A percentile compares a stretch with the other conserved stretches of the same genome.
These are phyloP conservation scores for Chalciporus pseudorubinellus DNA, from an alignment of 768 basidiomycete species.

Conservation along the genomic window DNA sequence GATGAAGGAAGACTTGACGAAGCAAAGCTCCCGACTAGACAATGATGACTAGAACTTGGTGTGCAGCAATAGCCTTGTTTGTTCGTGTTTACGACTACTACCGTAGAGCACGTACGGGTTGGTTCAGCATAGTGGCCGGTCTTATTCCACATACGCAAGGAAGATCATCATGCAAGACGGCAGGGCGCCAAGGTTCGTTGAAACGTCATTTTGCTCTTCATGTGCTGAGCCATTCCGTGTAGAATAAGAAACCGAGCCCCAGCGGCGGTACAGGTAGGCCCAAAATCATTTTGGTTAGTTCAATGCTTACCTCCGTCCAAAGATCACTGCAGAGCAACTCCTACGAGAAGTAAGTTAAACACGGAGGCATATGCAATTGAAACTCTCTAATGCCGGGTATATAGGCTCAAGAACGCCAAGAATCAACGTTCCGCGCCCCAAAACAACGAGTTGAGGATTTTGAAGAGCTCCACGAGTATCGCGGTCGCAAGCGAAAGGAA, in stretches of 20 bases:
- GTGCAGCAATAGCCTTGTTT: conserved; percentile 16
- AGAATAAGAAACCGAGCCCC: conserved; percentile 97
- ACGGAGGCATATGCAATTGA: not conserved
- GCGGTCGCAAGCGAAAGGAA: conserved; percentile 88
- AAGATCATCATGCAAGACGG: conserved; percentile 67
- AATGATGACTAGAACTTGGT: too few species aligned
- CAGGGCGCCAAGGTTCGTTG: conserved; percentile 65
- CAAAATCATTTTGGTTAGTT: not conserved
- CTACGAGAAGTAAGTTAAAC: conserved; percentile 72
- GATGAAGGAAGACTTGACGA: too few species aligned
- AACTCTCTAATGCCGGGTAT: conserved; percentile 1
- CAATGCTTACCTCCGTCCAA: conserved; percentile 20
- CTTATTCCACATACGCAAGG: not conserved
- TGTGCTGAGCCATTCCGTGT: conserved; percentile 6
- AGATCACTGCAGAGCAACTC: conserved; percentile 99
- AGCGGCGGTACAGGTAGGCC: conserved; percentile 81
- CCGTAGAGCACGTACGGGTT: not conserved
- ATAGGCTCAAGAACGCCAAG: conserved; percentile 96
- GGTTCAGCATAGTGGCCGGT: not conserved
- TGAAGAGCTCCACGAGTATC: conserved; percentile 87
- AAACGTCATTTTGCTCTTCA: conserved; percentile 2
- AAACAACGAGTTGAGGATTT: conserved; percentile 96
- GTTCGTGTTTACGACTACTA: conserved; percentile 12
- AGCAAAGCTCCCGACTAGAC: too few species aligned
- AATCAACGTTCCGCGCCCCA: conserved; percentile 86